Conservation (phyloP, 441 rosid genomes). For the Adansonia gregorii region DNA sequence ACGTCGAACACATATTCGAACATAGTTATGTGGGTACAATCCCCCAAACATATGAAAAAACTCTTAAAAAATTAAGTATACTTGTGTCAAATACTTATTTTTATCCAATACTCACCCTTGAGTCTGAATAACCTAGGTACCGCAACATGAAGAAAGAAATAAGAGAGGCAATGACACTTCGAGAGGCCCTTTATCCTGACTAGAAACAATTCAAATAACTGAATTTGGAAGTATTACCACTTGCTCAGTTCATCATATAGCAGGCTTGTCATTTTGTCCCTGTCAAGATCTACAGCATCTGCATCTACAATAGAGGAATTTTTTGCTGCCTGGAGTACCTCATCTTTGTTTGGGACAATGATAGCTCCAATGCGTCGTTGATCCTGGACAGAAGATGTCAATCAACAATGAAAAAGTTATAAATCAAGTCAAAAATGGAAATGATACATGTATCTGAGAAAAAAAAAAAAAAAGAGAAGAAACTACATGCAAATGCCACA, state of each 20-base stretch:
- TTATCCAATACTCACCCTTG: too few relatives aligned
- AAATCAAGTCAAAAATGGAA: background rate
- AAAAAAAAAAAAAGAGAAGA: background rate
- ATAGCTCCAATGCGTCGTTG: constrained; percentile 92
- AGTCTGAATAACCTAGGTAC: too few relatives aligned
- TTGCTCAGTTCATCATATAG: constrained; percentile 65
- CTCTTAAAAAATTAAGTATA: background rate
- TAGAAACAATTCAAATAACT: constrained; percentile 12
- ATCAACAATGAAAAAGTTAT: background rate
- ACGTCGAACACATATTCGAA: background rate
- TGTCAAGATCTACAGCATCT: constrained; percentile 55
- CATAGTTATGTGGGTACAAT: background rate
- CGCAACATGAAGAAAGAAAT: background rate
- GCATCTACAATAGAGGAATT: constrained; percentile 50
- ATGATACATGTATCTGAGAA: background rate
- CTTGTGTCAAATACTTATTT: background rate
- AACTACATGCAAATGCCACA: constrained; percentile 8
- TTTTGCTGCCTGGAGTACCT: constrained; percentile 59
- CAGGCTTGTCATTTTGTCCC: constrained; percentile 51
- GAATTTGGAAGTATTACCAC: constrained; percentile 52
- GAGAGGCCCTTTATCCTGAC: background rate
- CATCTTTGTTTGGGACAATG: constrained; percentile 87
- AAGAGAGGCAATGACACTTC: background rate
- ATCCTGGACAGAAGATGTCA: constrained; percentile 51
- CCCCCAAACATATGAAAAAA: constrained; percentile 2